Conservation (phyloP, 805 yeast genomes). For the Saturnispora hagleri region DNA sequence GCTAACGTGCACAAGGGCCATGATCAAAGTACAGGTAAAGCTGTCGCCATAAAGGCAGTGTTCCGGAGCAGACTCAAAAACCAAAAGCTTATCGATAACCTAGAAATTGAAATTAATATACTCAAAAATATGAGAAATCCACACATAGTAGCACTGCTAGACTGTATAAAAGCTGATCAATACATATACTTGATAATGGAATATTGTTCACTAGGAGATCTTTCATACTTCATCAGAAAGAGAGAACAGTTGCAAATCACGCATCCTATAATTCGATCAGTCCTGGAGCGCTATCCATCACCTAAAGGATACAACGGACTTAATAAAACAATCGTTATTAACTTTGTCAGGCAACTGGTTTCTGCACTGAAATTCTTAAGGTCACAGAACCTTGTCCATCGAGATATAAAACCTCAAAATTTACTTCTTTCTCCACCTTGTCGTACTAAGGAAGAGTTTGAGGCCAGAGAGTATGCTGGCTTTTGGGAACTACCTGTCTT, state of each 20-base stretch:
- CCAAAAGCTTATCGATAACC: conserved; percentile 79
- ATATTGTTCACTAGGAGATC: conserved; percentile 91
- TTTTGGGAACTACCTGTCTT: conserved; percentile 82
- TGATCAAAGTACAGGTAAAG: conserved; percentile 39
- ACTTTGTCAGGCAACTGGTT: conserved; percentile 79
- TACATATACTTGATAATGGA: conserved; percentile 93
- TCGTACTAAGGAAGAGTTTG: conserved; percentile 52
- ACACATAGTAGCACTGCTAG: conserved; percentile 81
- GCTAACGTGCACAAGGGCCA: conserved; percentile 90
- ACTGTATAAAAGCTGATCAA: conserved; percentile 63
- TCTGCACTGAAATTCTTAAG: conserved; percentile 78
- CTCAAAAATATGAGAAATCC: conserved; percentile 84
- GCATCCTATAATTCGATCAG: conserved; percentile 69
- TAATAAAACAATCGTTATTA: conserved; percentile 67
- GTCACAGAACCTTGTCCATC: conserved; percentile 76
- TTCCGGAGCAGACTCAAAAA: conserved; percentile 72
- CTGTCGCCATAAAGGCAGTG: conserved; percentile 88
- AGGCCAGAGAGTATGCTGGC: conserved; percentile 55
- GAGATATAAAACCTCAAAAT: conserved; percentile 95
- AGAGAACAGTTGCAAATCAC: conserved; percentile 60
- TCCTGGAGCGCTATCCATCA: conserved; percentile 76
- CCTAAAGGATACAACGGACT: conserved; percentile 71
- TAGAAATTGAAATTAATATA: conserved; percentile 87
- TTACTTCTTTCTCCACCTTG: conserved; percentile 74
- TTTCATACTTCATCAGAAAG: conserved; percentile 76